A percentile compares a stretch with the other conserved stretches of the same genome.
phyloP scores from a whole-genome alignment of 179 eudicot species.

The Beta lomatogona region DNA sequence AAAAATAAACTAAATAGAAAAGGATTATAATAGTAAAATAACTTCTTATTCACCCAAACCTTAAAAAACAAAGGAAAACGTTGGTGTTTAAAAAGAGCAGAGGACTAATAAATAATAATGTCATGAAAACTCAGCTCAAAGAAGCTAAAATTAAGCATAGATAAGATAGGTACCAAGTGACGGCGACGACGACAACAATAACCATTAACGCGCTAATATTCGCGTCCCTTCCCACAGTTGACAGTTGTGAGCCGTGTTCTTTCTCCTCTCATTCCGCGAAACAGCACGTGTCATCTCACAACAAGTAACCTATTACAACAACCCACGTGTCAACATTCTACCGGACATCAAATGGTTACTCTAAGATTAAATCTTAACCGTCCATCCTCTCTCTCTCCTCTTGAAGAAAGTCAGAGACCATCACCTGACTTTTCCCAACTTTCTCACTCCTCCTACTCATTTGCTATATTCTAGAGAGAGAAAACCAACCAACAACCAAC shows the following conservation, averaged over 20 bases:
- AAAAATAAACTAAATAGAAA: no score
- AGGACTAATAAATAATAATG: no score
- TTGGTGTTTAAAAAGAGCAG: no score
- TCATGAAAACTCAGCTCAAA: no score
- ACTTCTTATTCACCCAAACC: no score
- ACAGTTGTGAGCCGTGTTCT: background rate
- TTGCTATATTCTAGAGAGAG: background rate
- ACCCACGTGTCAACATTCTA: constrained; percentile 33
- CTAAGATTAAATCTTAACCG: constrained; percentile 35
- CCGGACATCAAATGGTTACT: constrained; percentile 9
- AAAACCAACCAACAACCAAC: no score
- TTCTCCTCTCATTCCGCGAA: constrained; percentile 43
- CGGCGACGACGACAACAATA: background rate
- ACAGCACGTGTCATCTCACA: constrained; percentile 37
- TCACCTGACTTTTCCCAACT: constrained; percentile 10
- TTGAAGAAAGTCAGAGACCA: constrained; percentile 20
- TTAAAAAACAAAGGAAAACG: no score
- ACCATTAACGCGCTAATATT: background rate
- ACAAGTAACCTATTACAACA: constrained; percentile 21
- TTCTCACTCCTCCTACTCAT: constrained; percentile 1
- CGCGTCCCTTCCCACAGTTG: no score
- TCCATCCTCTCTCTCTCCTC: constrained; percentile 15
- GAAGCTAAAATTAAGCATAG: no score
- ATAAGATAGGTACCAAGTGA: no score
- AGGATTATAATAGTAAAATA: no score